Percentiles rank a stretch among this genome's conserved stretches.
Conservation (phyloP, 345 rosid genomes). For the Heritiera littoralis region DNA sequence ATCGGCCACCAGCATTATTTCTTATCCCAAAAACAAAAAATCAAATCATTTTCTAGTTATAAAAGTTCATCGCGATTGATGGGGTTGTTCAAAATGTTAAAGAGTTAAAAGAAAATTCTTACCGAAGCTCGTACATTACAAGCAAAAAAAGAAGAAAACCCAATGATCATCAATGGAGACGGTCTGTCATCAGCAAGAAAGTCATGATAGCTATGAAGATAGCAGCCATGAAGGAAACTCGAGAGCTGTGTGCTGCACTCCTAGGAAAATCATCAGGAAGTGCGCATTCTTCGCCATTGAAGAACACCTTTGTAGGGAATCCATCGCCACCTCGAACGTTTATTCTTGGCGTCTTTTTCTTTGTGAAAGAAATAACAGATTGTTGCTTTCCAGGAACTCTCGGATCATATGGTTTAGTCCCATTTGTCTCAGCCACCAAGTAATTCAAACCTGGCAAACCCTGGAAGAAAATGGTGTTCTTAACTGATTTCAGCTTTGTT, state of each 20-base stretch:
- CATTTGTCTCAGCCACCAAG: slow-evolving; percentile 61
- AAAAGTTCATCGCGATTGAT: neutral
- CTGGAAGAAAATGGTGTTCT: slow-evolving; percentile 66
- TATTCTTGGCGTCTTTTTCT: slow-evolving; percentile 48
- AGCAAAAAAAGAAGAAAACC: neutral
- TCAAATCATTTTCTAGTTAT: neutral
- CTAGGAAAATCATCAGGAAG: slow-evolving; percentile 62
- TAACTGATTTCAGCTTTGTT: slow-evolving; percentile 43
- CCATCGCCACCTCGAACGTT: slow-evolving; percentile 66
- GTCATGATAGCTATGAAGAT: slow-evolving; percentile 33
- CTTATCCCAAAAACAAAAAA: neutral
- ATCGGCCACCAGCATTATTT: neutral
- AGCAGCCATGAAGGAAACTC: slow-evolving; percentile 27
- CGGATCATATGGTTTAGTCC: slow-evolving; percentile 50
- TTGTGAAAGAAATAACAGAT: slow-evolving; percentile 74
- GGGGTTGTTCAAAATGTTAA: neutral
- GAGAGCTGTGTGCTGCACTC: slow-evolving; percentile 36
- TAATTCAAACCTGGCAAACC: slow-evolving; percentile 70
- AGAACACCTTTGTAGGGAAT: slow-evolving; percentile 67
- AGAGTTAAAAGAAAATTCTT: neutral
- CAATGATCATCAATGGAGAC: slow-evolving; percentile 6
- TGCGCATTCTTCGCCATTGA: slow-evolving; percentile 95
- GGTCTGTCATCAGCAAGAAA: slow-evolving; percentile 44
- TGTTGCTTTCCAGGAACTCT: slow-evolving; percentile 89
- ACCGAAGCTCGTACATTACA: neutral